phyloP scores from a whole-genome alignment of 75 land plant species.

The Cupressus sempervirens region DNA sequence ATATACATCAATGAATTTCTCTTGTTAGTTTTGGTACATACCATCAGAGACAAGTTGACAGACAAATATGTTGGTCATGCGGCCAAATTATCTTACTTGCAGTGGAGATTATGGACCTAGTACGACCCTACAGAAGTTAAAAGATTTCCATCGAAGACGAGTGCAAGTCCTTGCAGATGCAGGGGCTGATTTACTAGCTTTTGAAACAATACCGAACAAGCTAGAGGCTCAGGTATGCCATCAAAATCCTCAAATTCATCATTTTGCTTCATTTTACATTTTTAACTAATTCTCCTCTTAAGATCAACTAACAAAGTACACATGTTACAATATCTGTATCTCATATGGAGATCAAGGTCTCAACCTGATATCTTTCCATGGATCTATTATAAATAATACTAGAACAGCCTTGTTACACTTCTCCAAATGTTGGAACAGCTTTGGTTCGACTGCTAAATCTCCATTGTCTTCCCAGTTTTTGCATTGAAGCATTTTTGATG shows the following conservation, averaged over 20 bases:
- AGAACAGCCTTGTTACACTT: neutral
- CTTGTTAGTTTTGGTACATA: constrained; percentile 1
- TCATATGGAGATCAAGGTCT: neutral
- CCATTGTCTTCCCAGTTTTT: neutral
- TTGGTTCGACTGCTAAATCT: neutral
- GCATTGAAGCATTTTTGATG: neutral
- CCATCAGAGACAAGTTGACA: neutral
- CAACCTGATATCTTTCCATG: neutral
- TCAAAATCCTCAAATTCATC: neutral
- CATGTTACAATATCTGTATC: neutral
- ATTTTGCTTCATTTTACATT: neutral
- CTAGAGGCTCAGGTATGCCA: constrained; percentile 85
- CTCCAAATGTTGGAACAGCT: neutral
- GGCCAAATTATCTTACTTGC: constrained; percentile 5
- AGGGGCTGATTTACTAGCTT: constrained; percentile 85
- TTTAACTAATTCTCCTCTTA: neutral
- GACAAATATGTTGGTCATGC: neutral
- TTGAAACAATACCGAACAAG: constrained; percentile 96
- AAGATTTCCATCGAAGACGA: constrained; percentile 89
- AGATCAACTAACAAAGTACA: neutral
- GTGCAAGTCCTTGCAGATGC: constrained; percentile 73
- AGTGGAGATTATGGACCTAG: constrained; percentile 86
- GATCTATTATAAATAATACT: neutral
- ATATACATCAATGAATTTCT: neutral
- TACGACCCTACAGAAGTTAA: constrained; percentile 52